Evolutionary conservation across 164 flowering plant species (phyloP).

Genomic region (Houttuynia cordata): DNA sequence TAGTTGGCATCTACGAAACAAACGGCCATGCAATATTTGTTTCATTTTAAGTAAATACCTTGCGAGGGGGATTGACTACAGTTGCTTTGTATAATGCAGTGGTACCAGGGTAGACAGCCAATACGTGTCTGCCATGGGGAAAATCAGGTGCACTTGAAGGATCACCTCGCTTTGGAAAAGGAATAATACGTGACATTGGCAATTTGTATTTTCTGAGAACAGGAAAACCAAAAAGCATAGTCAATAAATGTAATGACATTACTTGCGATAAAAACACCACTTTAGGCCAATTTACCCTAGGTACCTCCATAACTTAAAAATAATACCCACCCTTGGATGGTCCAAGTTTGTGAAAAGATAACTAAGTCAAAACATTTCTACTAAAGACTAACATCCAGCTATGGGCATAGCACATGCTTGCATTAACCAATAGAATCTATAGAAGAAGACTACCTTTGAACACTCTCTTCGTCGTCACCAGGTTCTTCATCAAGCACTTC

Average conservation of each 20-base stretch:
- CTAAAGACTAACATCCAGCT: no score
- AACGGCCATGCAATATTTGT: neutral
- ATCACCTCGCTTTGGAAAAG: constrained; percentile 70
- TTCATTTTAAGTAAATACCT: constrained; percentile 46
- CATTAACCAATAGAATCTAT: constrained; percentile 2
- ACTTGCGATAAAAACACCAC: neutral
- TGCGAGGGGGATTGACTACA: constrained; percentile 63
- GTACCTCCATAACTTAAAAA: no score
- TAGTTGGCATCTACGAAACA: no score
- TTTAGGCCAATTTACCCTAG: no score
- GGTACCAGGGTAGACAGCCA: constrained; percentile 94
- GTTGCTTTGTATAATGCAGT: constrained; percentile 95
- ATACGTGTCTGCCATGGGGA: constrained; percentile 69
- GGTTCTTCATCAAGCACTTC: constrained; percentile 98
- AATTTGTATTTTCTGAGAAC: constrained; percentile 67
- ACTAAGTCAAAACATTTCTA: no score
- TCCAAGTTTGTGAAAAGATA: no score
- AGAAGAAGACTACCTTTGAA: constrained; percentile 46
- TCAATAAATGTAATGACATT: neutral
- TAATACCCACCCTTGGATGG: no score
- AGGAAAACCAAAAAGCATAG: neutral
- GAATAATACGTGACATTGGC: constrained; percentile 69
- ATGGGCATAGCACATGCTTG: neutral
- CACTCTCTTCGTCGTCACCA: constrained; percentile 95
- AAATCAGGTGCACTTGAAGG: constrained; percentile 61